Percentiles rank a stretch among this genome's conserved stretches.
phyloP scores from a whole-genome alignment of 148 eudicot genomes.

The Gaultheria prostrata region DNA sequence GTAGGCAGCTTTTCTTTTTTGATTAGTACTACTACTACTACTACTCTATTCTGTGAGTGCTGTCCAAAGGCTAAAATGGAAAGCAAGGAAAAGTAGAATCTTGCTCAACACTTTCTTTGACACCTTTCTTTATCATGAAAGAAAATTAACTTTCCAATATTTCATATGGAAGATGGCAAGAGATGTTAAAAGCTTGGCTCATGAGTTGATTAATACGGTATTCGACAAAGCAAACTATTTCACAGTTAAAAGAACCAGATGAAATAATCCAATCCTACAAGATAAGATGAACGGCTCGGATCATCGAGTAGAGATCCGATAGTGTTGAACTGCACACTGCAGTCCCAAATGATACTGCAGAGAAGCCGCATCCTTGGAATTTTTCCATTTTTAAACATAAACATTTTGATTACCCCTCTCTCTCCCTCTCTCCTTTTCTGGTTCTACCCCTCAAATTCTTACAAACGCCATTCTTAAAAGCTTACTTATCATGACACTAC shows the following conservation, averaged over 20 bases:
- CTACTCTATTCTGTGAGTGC: conserved; percentile 41
- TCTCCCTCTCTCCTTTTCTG: not conserved
- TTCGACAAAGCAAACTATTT: not conserved
- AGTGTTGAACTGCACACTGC: not conserved
- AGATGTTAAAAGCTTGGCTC: not conserved
- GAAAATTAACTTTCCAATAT: not conserved
- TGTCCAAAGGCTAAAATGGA: conserved; percentile 52
- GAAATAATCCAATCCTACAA: not conserved
- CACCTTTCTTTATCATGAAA: conserved; percentile 20
- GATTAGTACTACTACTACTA: not conserved
- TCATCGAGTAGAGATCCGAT: not conserved
- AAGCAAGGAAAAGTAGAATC: conserved; percentile 53
- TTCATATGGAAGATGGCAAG: not conserved
- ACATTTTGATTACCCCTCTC: not conserved
- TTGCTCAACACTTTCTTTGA: conserved; percentile 39
- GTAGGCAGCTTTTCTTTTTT: conserved; percentile 52
- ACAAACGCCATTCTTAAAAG: not conserved
- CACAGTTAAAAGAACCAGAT: not conserved
- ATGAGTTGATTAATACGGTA: not conserved
- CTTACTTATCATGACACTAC: not conserved
- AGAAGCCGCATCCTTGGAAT: not conserved
- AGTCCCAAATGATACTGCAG: not conserved
- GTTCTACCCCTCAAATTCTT: not conserved
- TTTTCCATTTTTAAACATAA: not conserved
- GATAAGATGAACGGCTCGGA: not conserved